phyloP scores from a whole-genome alignment of 345 rosid species.

The Raphanus sativus region DNA sequence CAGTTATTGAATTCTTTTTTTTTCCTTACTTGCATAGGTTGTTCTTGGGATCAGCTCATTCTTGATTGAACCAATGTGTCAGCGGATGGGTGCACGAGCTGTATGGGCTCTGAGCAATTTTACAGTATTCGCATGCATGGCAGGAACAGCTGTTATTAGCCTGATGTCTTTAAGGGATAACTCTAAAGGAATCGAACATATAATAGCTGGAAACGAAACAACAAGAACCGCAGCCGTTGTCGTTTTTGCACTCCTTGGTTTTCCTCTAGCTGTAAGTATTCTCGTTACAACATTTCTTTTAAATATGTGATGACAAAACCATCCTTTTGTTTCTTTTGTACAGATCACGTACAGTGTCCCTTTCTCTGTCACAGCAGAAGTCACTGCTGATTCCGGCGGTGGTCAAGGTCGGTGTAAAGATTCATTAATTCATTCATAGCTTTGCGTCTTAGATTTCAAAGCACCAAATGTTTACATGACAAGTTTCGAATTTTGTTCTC shows the following conservation, averaged over 20 bases:
- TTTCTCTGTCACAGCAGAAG: constrained; percentile 89
- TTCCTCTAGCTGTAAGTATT: constrained; percentile 90
- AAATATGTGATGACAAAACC: not conserved
- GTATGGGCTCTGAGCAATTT: constrained; percentile 96
- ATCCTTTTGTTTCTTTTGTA: constrained; percentile 17
- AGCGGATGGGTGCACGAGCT: constrained; percentile 66
- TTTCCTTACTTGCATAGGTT: constrained; percentile 48
- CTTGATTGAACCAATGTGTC: constrained; percentile 88
- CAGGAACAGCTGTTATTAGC: constrained; percentile 74
- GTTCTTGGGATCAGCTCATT: constrained; percentile 95
- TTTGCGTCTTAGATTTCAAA: not conserved
- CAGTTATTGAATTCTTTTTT: not conserved
- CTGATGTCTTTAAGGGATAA: constrained; percentile 56
- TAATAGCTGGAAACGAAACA: constrained; percentile 55
- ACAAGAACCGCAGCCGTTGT: constrained; percentile 69
- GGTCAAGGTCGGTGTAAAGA: constrained; percentile 69
- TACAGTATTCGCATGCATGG: constrained; percentile 86
- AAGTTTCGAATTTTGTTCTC: not conserved
- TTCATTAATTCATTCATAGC: constrained; percentile 8
- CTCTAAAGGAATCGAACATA: constrained; percentile 59
- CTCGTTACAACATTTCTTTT: constrained; percentile 1
- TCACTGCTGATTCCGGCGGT: constrained; percentile 94
- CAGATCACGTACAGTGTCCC: constrained; percentile 95
- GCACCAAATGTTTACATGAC: not conserved
- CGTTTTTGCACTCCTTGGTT: constrained; percentile 88